A percentile compares a stretch with the other conserved stretches of the same genome.
phyloP scores from a whole-genome alignment of 1,284 basidiomycete genomes.

The Leccinum solheimii region DNA sequence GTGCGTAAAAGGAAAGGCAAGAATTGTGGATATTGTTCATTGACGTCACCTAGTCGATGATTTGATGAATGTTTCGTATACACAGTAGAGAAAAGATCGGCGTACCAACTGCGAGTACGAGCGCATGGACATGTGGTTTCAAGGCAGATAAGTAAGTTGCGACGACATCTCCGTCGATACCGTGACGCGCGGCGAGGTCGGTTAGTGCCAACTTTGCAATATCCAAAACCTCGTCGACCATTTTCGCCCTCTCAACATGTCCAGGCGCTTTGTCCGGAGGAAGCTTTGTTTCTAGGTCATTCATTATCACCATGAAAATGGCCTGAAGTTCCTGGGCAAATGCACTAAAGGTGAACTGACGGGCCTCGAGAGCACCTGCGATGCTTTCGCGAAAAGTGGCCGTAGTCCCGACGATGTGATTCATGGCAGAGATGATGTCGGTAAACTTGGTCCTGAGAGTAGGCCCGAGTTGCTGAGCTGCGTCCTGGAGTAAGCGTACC shows the following conservation, averaged over 20 bases:
- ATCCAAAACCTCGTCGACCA: conserved; percentile 13
- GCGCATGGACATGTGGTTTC: neutral
- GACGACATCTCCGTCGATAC: conserved; percentile 2
- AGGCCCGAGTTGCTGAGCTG: neutral
- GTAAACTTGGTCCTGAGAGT: conserved; percentile 5
- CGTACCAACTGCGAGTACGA: conserved; percentile 17
- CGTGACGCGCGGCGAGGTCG: neutral
- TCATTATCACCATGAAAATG: neutral
- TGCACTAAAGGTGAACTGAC: neutral
- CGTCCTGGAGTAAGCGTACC: conserved; percentile 4
- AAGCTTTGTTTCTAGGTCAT: neutral
- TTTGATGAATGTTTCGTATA: neutral
- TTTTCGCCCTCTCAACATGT: neutral
- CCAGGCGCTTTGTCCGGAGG: neutral
- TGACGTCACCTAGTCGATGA: conserved; percentile 17
- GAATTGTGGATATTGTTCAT: conserved; percentile 13
- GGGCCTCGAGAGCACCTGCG: conserved; percentile 1
- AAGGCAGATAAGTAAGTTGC: conserved; percentile 1
- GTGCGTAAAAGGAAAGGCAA: conserved; percentile 5
- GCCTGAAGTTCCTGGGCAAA: conserved; percentile 7
- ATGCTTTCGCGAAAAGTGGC: conserved; percentile 11
- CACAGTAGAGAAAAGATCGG: neutral
- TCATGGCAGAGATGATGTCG: conserved; percentile 6
- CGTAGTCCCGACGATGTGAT: conserved; percentile 11
- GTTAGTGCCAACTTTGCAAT: neutral